Base-by-base conservation (phyloP, 2,329 filamentous ascomycete genomes). In the Lecanicillium sp. region DNA sequence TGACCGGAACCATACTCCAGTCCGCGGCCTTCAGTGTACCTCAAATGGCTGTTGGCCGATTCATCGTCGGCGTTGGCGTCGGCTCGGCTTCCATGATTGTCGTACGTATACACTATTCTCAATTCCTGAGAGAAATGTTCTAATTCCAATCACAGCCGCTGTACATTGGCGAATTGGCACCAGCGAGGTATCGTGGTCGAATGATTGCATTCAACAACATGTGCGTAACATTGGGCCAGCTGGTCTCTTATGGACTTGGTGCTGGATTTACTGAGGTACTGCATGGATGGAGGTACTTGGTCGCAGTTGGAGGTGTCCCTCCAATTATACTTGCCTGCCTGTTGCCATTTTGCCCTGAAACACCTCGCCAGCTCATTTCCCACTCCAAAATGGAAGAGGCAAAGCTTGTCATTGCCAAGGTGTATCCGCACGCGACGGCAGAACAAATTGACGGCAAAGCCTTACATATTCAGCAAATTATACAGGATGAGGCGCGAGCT, bases 101-200 rank as follows among this genome's bases (percentile, higher is more conserved):
- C 51, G 45, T 48, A 43, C 45, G 45, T 40, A 33, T 25, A 28
- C 6, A 28, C 6, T 25, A 6, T 25, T 25, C 22, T 7, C 11
- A 25, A 25, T 11, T 25, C 6, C 11, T 25, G 6, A 6, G 6
- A 6, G 11, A 25, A 25, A 25, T 7, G 22, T 25, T 6, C 22
- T 25, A 25, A 25, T 14, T 40, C 11, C 11, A 11, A 25, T 25
- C n/a, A 25, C 29, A 51, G 29, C 29, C 29, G 7, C 29, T 31
- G 8, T 74, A 74, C 45, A 71, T 74, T 29, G 65, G 62, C 3
- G 70, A 74, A 40, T 56, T 73, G 3, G 64, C 70, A 1, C 71
- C 69, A 0, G 62, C 68, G 4, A 67, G 65, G 43, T 64, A 66
- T 30, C 61, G 70, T 36, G 70, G 70, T 13, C 58, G 64, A 3